These are phyloP conservation scores for Diaporthe longicolla DNA, from an alignment of 2,329 filamentous ascomycete species.

Conservation along the genomic window DNA sequence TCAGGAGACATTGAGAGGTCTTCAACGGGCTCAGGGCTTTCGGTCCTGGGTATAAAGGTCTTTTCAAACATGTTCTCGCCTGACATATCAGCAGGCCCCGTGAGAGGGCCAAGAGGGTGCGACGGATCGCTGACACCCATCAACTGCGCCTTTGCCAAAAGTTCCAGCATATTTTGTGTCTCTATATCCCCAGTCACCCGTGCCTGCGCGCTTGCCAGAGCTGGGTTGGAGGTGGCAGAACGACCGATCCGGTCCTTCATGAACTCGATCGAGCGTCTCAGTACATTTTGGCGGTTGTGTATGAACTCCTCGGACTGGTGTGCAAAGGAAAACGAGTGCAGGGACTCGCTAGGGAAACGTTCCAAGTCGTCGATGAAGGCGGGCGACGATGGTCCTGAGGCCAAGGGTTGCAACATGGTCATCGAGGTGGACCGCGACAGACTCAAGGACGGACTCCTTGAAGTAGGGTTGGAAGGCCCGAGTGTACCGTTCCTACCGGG, in stretches of 20 bases:
- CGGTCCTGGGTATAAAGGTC: slow-evolving; percentile 74
- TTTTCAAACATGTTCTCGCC: slow-evolving; percentile 88
- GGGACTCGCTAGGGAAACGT: slow-evolving; percentile 93
- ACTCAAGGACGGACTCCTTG: slow-evolving; percentile 69
- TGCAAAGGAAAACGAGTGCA: slow-evolving; percentile 98
- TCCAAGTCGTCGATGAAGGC: slow-evolving; percentile 89
- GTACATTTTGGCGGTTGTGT: slow-evolving; percentile 90
- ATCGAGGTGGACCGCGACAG: slow-evolving; percentile 80
- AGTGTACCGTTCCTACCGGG: slow-evolving; percentile 75
- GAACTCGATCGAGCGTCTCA: slow-evolving; percentile 95
- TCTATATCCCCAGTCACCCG: slow-evolving; percentile 87
- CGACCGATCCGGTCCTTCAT: slow-evolving; percentile 94
- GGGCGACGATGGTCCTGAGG: slow-evolving; percentile 78
- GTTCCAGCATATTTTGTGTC: slow-evolving; percentile 90
- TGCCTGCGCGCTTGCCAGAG: slow-evolving; percentile 86
- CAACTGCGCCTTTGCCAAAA: slow-evolving; percentile 85
- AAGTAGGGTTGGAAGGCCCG: slow-evolving; percentile 71
- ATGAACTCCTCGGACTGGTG: slow-evolving; percentile 94
- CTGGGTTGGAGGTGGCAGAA: slow-evolving; percentile 78
- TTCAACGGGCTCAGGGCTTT: slow-evolving; percentile 63
- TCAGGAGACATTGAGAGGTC: slow-evolving; percentile 54
- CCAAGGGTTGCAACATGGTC: slow-evolving; percentile 72
- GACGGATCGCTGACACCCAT: slow-evolving; percentile 73
- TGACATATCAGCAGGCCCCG: slow-evolving; percentile 81
- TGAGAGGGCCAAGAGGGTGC: slow-evolving; percentile 75